phyloP scores from a whole-genome alignment of 2,329 filamentous ascomycete species.

The Chaetothyriales sp. region DNA sequence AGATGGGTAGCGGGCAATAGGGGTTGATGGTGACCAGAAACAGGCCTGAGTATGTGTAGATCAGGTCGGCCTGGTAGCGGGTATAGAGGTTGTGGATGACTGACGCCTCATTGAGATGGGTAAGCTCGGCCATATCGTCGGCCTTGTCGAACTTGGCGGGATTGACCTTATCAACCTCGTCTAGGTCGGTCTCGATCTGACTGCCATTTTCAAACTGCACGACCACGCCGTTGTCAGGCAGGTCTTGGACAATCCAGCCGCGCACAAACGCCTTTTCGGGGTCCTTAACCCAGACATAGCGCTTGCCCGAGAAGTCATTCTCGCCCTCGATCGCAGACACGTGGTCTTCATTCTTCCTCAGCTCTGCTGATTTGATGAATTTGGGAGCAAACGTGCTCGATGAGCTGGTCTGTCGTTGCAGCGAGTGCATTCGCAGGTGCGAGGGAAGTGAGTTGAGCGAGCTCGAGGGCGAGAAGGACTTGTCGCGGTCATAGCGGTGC shows the following conservation, averaged over 20 bases:
- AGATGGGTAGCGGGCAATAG: slow-evolving; percentile 87
- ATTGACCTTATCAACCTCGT: slow-evolving; percentile 96
- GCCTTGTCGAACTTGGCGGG: slow-evolving; percentile 99
- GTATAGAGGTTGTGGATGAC: slow-evolving; percentile 94
- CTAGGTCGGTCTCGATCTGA: slow-evolving; percentile 71
- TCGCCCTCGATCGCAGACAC: slow-evolving; percentile 76
- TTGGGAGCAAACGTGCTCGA: slow-evolving; percentile 79
- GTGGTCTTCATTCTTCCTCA: slow-evolving; percentile 41
- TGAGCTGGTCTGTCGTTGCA: slow-evolving; percentile 50
- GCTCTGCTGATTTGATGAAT: slow-evolving; percentile 81
- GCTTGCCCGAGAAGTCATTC: slow-evolving; percentile 95
- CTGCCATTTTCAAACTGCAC: slow-evolving; percentile 90
- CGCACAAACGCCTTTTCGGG: slow-evolving; percentile 75
- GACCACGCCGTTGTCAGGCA: slow-evolving; percentile 51
- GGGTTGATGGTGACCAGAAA: slow-evolving; percentile 97
- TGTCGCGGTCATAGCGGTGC: slow-evolving; percentile 50
- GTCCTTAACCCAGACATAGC: slow-evolving; percentile 95
- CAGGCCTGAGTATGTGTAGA: slow-evolving; percentile 92
- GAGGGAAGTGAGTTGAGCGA: slow-evolving; percentile 29
- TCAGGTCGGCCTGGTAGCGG: slow-evolving; percentile 87
- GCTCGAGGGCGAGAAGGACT: slow-evolving; percentile 49
- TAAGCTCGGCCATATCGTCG: slow-evolving; percentile 97
- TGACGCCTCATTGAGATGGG: slow-evolving; percentile 91
- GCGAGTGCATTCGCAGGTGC: slow-evolving; percentile 33
- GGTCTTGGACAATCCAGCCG: slow-evolving; percentile 78